Evolutionary conservation across 2,329 filamentous ascomycete species (phyloP).

Genomic region (Claviceps paspali): DNA sequence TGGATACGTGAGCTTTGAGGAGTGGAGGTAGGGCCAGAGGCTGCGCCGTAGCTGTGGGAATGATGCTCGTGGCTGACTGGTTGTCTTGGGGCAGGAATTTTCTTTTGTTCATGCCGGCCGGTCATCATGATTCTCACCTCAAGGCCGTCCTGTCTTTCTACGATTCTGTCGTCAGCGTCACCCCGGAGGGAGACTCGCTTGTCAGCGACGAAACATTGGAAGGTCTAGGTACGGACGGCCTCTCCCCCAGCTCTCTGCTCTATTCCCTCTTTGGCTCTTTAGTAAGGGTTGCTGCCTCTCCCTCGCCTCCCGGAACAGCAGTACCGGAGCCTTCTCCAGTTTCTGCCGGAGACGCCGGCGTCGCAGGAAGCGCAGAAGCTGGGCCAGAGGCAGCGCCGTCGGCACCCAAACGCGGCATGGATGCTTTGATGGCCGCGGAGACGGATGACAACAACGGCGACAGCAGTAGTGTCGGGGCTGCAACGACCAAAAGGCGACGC

Average conservation of each 20-base stretch:
- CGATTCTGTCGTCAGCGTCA: slow-evolving; percentile 74
- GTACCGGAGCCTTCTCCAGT: neutral
- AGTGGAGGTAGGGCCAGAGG: slow-evolving; percentile 75
- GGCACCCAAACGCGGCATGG: slow-evolving; percentile 7
- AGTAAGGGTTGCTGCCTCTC: slow-evolving; percentile 44
- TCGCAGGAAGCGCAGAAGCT: neutral
- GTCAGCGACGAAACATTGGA: slow-evolving; percentile 83
- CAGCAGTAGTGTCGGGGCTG: slow-evolving; percentile 10
- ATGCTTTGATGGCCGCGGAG: slow-evolving; percentile 4
- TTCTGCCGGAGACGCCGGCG: neutral
- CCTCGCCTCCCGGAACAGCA: slow-evolving; percentile 20
- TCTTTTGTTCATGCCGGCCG: slow-evolving; percentile 66
- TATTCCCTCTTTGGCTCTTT: slow-evolving; percentile 63
- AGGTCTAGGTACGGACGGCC: slow-evolving; percentile 77
- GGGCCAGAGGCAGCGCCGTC: neutral
- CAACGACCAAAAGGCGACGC: slow-evolving; percentile 12
- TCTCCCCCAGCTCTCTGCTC: slow-evolving; percentile 38
- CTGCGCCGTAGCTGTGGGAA: no score
- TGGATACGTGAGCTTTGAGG: slow-evolving; percentile 75
- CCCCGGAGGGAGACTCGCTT: slow-evolving; percentile 83
- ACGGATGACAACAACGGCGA: slow-evolving; percentile 8
- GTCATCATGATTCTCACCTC: slow-evolving; percentile 52
- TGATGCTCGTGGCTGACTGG: slow-evolving; percentile 9
- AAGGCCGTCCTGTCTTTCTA: slow-evolving; percentile 83
- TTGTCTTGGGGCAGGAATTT: slow-evolving; percentile 53